A percentile compares a stretch with the other conserved stretches of the same genome.
Conservation (phyloP, 768 basidiomycete genomes). For the Cyclocybe aegerita region DNA sequence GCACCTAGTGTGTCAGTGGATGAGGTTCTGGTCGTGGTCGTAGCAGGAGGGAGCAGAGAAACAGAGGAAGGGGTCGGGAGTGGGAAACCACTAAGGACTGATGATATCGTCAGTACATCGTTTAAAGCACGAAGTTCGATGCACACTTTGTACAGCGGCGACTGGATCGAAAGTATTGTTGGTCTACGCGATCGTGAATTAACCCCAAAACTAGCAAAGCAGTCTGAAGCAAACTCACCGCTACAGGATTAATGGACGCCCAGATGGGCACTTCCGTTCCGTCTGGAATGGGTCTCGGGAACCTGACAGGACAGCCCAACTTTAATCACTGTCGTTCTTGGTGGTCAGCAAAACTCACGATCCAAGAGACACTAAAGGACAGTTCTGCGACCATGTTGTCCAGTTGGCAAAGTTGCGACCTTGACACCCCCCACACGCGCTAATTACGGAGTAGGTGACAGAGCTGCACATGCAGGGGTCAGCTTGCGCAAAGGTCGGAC, state of each 20-base stretch:
- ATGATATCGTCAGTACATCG: neutral
- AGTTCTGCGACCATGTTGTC: slow-evolving; percentile 36
- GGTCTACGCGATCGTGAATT: slow-evolving; percentile 21
- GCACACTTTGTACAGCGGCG: slow-evolving; percentile 27
- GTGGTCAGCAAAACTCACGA: slow-evolving; percentile 22
- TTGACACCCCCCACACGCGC: slow-evolving; percentile 64
- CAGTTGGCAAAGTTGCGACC: slow-evolving; percentile 37
- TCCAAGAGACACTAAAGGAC: slow-evolving; percentile 28
- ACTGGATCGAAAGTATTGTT: slow-evolving; percentile 34
- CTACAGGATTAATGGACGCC: slow-evolving; percentile 54
- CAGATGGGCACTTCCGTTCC: slow-evolving; percentile 49
- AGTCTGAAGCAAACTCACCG: slow-evolving; percentile 21
- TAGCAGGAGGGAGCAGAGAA: neutral
- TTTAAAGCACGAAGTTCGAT: neutral
- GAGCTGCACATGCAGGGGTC: slow-evolving; percentile 54
- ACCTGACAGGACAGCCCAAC: slow-evolving; percentile 30
- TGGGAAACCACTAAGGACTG: neutral
- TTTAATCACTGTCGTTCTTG: neutral
- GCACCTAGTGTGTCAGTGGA: neutral
- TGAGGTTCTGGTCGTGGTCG: slow-evolving; percentile 2
- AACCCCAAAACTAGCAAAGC: slow-evolving; percentile 5
- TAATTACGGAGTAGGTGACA: slow-evolving; percentile 55
- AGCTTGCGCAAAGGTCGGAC: slow-evolving; percentile 33
- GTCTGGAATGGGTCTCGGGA: slow-evolving; percentile 40
- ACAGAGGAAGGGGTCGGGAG: slow-evolving; percentile 5